Conservation (phyloP, 2,329 filamentous ascomycete genomes). For the Colletotrichum tofieldiae region DNA sequence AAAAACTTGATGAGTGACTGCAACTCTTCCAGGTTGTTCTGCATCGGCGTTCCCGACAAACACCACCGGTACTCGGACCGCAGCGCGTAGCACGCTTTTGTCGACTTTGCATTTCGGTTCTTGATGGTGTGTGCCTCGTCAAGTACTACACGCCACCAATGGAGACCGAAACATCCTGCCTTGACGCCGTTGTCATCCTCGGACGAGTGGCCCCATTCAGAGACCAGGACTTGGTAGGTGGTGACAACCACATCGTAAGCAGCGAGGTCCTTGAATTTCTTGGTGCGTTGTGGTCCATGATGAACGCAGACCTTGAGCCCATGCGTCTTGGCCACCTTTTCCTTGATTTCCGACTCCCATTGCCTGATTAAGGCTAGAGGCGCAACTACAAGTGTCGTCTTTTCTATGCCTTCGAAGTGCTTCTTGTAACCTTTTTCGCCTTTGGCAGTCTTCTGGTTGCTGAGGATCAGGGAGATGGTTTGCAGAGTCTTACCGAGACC, state of each 20-base stretch:
- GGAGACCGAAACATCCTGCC: constrained; percentile 88
- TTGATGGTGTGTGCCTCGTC: constrained; percentile 99
- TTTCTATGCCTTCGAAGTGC: constrained; percentile 78
- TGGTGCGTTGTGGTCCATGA: constrained; percentile 89
- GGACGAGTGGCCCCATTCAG: constrained; percentile 83
- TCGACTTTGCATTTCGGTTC: constrained; percentile 96
- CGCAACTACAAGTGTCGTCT: constrained; percentile 91
- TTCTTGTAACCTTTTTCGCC: constrained; percentile 76
- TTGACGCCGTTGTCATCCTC: constrained; percentile 74
- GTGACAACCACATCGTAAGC: constrained; percentile 96
- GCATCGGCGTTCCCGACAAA: constrained; percentile 95
- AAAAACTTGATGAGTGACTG: constrained; percentile 95
- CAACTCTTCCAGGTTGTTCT: constrained; percentile 97
- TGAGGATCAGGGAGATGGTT: constrained; percentile 89
- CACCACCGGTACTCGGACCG: constrained; percentile 95
- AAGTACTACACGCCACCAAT: constrained; percentile 96
- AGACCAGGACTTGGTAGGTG: constrained; percentile 95
- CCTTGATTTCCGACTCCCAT: constrained; percentile 94
- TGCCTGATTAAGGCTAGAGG: constrained; percentile 95
- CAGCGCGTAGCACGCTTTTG: constrained; percentile 90
- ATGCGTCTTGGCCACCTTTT: constrained; percentile 81
- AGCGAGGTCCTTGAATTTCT: constrained; percentile 82
- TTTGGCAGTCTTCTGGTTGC: constrained; percentile 80
- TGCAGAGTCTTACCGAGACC: constrained; percentile 97
- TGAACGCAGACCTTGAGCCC: constrained; percentile 88